Evolutionary conservation across 140 eudicot genomes (phyloP), one percentile per base, ranked within the genome.

Genomic region (Erigeron philadelphicus): DNA sequence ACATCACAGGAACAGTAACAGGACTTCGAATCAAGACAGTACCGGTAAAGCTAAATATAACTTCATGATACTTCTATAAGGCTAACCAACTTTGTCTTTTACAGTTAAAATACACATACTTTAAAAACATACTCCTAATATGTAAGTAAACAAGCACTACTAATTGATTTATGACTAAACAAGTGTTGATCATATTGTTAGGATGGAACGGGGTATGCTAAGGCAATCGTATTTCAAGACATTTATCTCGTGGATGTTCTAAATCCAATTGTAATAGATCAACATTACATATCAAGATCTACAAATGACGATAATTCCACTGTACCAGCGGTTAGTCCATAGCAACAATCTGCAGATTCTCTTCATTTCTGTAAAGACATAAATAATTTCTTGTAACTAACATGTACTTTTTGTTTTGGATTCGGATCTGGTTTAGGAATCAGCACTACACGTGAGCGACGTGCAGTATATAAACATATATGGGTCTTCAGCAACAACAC

Each of bases 1-100:
- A 23, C 64, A 64, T 82, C 72, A 45, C 69, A 0, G 69, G 79
- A 59, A 71, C 86, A 16, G 1, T 0, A 7, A 82, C 75, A 9
- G 83, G 86, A 53, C 44, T 78, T 38, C 69, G 86, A 41, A 82
- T 82, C 78, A 82, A 82, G 75, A 82, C 81, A n/a, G 82, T 77
- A 35, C 83, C 81, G 11, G 83, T 79, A 78, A 68, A 16, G 4
- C 49, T 60, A 58, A 0, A 41, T 41, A 56, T 67, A 31, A 2
- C 38, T 31, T 31, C 38, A 31, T 31, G 5, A 31, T 31, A 31
- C 38, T 31, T 31, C 3, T 31, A 31, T 31, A 31, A 31, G 38
- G 38, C 38, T 31, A 21, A 21, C 1, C 25, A 21, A 21, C 25
- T 21, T 21, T 21, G 25, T 0, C 25, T 21, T 21, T 21, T 0